Evolutionary conservation across 2,329 filamentous ascomycete genomes (phyloP).

Genomic region (Ilyonectria robusta): DNA sequence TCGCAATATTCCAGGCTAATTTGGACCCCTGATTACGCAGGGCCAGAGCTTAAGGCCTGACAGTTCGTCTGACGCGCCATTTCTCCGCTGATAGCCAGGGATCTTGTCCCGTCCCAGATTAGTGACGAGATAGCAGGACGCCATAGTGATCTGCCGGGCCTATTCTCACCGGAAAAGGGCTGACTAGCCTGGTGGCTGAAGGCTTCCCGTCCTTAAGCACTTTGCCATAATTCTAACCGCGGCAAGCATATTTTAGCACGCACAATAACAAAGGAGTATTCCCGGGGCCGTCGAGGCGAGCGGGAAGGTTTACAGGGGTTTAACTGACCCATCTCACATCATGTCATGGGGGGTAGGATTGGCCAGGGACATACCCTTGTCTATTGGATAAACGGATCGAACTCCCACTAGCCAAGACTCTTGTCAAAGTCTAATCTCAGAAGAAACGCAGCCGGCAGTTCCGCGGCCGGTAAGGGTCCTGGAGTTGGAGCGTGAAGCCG

Average conservation of each 20-base stretch:
- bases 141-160: not conserved
- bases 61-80: not conserved
- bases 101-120: not conserved
- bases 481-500: not conserved
- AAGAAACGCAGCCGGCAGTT: not conserved
- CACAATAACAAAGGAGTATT: not conserved
- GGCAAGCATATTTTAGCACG: not conserved
- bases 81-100: not conserved
- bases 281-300: not conserved
- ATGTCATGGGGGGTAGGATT: constrained; percentile 3
- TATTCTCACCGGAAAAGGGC: not conserved
- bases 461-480: not conserved
- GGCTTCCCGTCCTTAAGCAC: not conserved
- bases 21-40: not conserved
- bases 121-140: not conserved
- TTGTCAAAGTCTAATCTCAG: not conserved
- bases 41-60: not conserved
- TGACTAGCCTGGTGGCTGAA: not conserved
- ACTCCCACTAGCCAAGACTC: not conserved
- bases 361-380: not conserved
- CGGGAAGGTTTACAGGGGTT: constrained; percentile 14
- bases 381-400: not conserved
- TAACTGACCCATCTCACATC: not conserved
- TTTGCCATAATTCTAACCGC: too few species aligned
- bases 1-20: not conserved